Percentiles rank a stretch among this genome's conserved stretches.
phyloP scores from a whole-genome alignment of 2,329 filamentous ascomycete species.

The Aspergillus novoparasiticus region DNA sequence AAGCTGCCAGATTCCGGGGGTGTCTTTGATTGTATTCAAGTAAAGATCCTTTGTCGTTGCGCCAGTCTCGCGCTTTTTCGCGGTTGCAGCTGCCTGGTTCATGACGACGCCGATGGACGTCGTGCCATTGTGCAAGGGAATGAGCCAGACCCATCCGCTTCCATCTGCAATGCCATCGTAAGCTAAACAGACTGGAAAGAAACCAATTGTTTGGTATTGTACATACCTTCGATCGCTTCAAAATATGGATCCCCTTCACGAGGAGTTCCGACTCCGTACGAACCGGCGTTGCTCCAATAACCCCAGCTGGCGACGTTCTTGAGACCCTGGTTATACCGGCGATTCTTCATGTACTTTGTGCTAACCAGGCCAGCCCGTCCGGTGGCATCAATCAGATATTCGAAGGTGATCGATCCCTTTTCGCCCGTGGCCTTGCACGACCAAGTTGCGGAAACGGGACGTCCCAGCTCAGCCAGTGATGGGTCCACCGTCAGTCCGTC shows the following conservation, averaged over 20 bases:
- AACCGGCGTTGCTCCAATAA: slow-evolving; percentile 38
- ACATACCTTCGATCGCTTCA: too few species aligned
- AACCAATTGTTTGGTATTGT: rapidly evolving
- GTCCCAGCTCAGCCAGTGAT: neutral
- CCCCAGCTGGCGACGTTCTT: slow-evolving; percentile 55
- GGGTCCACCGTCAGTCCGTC: neutral
- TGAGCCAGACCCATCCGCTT: neutral
- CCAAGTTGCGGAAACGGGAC: slow-evolving; percentile 11
- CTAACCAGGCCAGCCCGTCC: slow-evolving; percentile 50
- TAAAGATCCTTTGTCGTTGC: slow-evolving; percentile 21
- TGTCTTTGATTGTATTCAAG: too few species aligned
- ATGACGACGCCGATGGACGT: neutral
- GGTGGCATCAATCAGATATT: slow-evolving; percentile 54
- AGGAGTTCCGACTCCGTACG: too few species aligned
- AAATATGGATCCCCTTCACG: too few species aligned
- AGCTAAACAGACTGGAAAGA: slow-evolving; percentile 16
- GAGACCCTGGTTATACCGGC: slow-evolving; percentile 49
- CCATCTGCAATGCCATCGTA: neutral
- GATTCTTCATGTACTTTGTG: slow-evolving; percentile 49
- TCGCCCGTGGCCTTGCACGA: too few species aligned
- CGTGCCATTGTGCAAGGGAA: neutral
- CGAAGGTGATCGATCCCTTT: slow-evolving; percentile 30
- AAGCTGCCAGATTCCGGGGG: too few species aligned
- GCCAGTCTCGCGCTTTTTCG: too few species aligned
- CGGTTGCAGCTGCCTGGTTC: too few species aligned